Evolutionary conservation across 495 filamentous ascomycete species (phyloP).

Genomic region (Letharia lupina): DNA sequence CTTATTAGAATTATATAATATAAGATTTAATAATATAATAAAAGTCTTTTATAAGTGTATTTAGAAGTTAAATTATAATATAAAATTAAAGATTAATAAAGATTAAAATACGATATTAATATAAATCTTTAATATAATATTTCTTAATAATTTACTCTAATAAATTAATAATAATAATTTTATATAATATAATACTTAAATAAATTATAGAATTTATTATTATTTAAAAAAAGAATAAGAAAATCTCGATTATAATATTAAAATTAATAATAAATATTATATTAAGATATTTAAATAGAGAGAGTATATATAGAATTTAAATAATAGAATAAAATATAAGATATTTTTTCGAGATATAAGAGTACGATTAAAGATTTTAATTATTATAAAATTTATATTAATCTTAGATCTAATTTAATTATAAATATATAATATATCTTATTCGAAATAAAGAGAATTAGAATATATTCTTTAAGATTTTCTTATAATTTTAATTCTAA

Average conservation of each 20-base stretch:
- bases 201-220: neutral
- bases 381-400: constrained; percentile 6
- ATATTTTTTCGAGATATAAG: neutral
- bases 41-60: constrained; percentile 10
- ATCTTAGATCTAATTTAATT: constrained; percentile 9
- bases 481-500: too few species aligned
- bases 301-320: neutral
- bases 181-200: neutral
- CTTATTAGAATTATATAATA: constrained; percentile 8
- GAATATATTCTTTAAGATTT: too few species aligned
- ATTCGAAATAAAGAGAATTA: neutral
- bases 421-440: constrained; percentile 9
- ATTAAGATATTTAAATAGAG: neutral
- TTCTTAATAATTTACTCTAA: constrained; percentile 5
- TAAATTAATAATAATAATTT: constrained; percentile 6
- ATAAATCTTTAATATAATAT: constrained; percentile 6
- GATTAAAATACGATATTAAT: neutral
- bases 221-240: neutral
- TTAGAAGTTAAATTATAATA: constrained; percentile 1
- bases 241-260: constrained; percentile 1
- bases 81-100: constrained; percentile 12
- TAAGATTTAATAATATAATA: constrained; percentile 13
- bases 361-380: neutral
- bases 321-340: neutral
- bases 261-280: neutral